Percentiles rank a stretch among this genome's conserved stretches.
These are phyloP conservation scores for Coemansia interrupta DNA, from an alignment of 192 early-diverging fungal species.

Conservation along the genomic window DNA sequence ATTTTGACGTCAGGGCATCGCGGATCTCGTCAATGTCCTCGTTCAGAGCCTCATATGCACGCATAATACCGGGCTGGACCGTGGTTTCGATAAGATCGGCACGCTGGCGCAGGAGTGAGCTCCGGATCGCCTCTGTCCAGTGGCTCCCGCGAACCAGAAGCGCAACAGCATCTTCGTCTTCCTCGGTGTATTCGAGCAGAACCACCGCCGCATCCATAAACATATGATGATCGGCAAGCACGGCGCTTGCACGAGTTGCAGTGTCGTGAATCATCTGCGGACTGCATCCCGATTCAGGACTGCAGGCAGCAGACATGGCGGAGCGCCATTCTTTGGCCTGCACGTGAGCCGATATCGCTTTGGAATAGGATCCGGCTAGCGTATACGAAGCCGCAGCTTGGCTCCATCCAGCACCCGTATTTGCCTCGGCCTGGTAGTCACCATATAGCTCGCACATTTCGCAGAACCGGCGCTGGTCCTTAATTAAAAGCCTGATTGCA, in stretches of 20 bases:
- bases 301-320: slow-evolving; percentile 34
- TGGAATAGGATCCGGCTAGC: slow-evolving; percentile 15
- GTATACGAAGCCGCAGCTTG: slow-evolving; percentile 35
- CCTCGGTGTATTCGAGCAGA: slow-evolving; percentile 68
- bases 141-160: slow-evolving; percentile 65
- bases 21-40: slow-evolving; percentile 47
- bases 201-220: slow-evolving; percentile 67
- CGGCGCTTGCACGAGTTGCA: slow-evolving; percentile 26
- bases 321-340: slow-evolving; percentile 33
- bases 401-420: slow-evolving; percentile 44
- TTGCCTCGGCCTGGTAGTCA: slow-evolving; percentile 56
- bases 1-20: slow-evolving; percentile 20
- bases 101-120: slow-evolving; percentile 57
- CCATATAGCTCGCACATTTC: slow-evolving; percentile 57
- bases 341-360: slow-evolving; percentile 35
- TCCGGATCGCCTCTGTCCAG: slow-evolving; percentile 77
- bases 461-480: slow-evolving; percentile 45
- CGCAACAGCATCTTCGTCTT: slow-evolving; percentile 66
- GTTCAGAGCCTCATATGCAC: slow-evolving; percentile 30
- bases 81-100: slow-evolving; percentile 74
- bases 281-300: background rate
- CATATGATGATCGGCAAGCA: slow-evolving; percentile 57
- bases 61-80: slow-evolving; percentile 62
- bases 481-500: slow-evolving; percentile 58
- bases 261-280: slow-evolving; percentile 26